Conservation (phyloP, 192 early-diverging fungal species). For the Backusella psychrophila region DNA sequence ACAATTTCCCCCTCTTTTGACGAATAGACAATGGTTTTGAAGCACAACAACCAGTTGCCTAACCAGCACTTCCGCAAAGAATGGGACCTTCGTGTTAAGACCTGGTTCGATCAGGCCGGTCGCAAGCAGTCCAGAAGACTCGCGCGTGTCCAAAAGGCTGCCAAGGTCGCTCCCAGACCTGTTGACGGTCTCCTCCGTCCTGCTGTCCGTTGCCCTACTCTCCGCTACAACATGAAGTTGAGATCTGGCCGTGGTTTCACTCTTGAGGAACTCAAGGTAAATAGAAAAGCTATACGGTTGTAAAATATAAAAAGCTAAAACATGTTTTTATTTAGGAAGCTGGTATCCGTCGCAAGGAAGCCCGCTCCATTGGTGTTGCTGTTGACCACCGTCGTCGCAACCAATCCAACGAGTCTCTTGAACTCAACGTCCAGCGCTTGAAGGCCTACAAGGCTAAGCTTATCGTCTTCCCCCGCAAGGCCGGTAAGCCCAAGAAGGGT, state of each 20-base stretch:
- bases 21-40: slow-evolving; percentile 52
- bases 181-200: slow-evolving; percentile 95
- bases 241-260: slow-evolving; percentile 97
- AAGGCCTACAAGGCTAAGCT: slow-evolving; percentile 93
- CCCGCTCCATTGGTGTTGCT: slow-evolving; percentile 91
- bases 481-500: slow-evolving; percentile 84
- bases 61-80: slow-evolving; percentile 98
- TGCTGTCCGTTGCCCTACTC: slow-evolving; percentile 92
- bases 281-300: too few relatives aligned
- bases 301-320: too few relatives aligned
- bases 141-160: slow-evolving; percentile 92
- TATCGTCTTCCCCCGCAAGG: slow-evolving; percentile 95
- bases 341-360: slow-evolving; percentile 91
- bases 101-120: slow-evolving; percentile 98
- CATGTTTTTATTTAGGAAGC: slow-evolving; percentile 85
- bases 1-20: neutral
- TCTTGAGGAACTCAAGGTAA: slow-evolving; percentile 96
- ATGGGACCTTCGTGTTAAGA: slow-evolving; percentile 95
- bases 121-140: slow-evolving; percentile 91
- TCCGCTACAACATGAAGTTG: slow-evolving; percentile 99
- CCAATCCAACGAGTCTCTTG: slow-evolving; percentile 91
- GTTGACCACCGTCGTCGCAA: slow-evolving; percentile 97
- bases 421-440: slow-evolving; percentile 91
- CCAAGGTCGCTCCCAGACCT: slow-evolving; percentile 93
- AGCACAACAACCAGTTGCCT: slow-evolving; percentile 95